Base-by-base conservation (phyloP, 2,329 filamentous ascomycete genomes). In the Ampelomyces quisqualis region DNA sequence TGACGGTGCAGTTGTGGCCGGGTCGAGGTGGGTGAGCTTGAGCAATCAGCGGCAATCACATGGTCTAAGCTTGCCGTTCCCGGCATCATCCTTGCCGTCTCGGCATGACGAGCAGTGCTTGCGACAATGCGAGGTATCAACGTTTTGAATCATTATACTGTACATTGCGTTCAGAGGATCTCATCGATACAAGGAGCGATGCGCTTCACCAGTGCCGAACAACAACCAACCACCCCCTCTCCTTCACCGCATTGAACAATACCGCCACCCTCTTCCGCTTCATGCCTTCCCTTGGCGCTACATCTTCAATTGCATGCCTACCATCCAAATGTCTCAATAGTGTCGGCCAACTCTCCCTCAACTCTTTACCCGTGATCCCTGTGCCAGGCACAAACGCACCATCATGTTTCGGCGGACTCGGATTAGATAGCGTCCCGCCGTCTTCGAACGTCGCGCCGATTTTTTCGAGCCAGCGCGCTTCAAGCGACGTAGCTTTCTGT, bases 281-380 rank as follows among this genome's bases (percentile, higher is more conserved):
- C 72, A 94, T 78, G 5, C 87, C 86, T 70, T 96, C 89, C 41
- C 85, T 79, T n/a, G 93, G 73, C 1, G 86, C 81, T 51, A 98
- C 86, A 55, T 90, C 84, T 71, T 98, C 93, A 45, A 97, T 75
- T 2, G 90, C 85, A 60, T 86, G 84, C 41, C 78, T 79, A 1
- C 93, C 93, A 65, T 97, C 90, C 56, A 97, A 88, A 67, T 96
- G 93, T 66, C 86, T 88, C 57, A 84, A 78, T 55, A 95, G 82
- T 30, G 78, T 73, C 2, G 81, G 79, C 86, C 90, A 95, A 33
- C 80, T 77, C 41, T 81, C 77, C 28, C 80, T 76, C 10, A 87
- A 68, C 13, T 59, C 56, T 20, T 52, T 53, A 5, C 56, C 56
- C 1, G 56, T 52, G 19, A 59, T 46, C 7, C 55, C n/a, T n/a